Percentiles rank a stretch among this genome's conserved stretches.
These are phyloP conservation scores for Talinum fruticosum DNA, from an alignment of 148 eudicot species.

Conservation along the genomic window DNA sequence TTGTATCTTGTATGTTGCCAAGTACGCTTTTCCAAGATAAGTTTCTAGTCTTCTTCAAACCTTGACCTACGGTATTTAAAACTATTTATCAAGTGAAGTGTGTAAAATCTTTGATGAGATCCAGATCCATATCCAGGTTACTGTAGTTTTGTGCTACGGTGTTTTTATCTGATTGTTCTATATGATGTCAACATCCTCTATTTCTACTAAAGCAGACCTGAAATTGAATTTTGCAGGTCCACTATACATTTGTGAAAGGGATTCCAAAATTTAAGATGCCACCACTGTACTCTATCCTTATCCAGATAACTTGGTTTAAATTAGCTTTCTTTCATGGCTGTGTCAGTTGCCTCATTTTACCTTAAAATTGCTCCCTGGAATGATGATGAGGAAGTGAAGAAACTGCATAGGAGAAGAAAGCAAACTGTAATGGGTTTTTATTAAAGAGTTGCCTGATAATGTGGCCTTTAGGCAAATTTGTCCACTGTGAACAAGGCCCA, in stretches of 20 bases:
- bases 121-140: background rate
- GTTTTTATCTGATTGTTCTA: background rate
- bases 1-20: background rate
- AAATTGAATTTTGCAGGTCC: conserved; percentile 48
- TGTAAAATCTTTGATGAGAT: background rate
- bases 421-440: background rate
- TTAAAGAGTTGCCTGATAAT: no score
- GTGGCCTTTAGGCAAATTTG: background rate
- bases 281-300: conserved; percentile 65
- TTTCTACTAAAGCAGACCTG: background rate
- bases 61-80: background rate
- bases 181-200: background rate
- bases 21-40: background rate
- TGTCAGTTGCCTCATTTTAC: background rate
- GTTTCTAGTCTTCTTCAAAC: background rate
- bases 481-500: background rate
- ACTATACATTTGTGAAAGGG: conserved; percentile 64
- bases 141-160: no score
- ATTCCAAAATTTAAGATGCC: conserved; percentile 67
- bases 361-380: background rate
- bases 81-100: background rate
- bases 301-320: conserved; percentile 50
- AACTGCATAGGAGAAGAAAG: background rate
- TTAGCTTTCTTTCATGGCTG: background rate
- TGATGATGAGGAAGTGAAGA: background rate